phyloP scores from a whole-genome alignment of 2,329 filamentous ascomycete genomes.

The Alternaria solani region DNA sequence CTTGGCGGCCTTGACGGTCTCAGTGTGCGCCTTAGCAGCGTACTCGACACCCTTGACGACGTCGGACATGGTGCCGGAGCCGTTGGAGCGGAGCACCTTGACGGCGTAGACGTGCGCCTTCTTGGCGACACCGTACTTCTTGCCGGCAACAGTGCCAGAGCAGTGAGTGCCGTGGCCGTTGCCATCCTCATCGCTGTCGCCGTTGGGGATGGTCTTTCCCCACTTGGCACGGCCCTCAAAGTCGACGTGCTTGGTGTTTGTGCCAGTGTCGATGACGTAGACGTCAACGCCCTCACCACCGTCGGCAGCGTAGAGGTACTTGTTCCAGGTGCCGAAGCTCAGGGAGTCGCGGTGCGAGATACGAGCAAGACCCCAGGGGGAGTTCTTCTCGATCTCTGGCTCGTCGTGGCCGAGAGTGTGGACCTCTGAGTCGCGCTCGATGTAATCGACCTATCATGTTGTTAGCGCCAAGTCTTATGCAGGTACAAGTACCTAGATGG shows the following conservation, averaged over 20 bases:
- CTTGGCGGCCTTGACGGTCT: slow-evolving; percentile 81
- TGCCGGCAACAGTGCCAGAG: slow-evolving; percentile 96
- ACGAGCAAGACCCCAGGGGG: slow-evolving; percentile 98
- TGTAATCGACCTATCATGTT: slow-evolving; percentile 80
- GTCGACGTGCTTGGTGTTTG: slow-evolving; percentile 92
- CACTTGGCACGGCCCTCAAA: slow-evolving; percentile 95
- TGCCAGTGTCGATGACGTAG: slow-evolving; percentile 98
- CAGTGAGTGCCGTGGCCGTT: slow-evolving; percentile 99
- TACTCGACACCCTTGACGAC: slow-evolving; percentile 98
- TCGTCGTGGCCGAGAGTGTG: slow-evolving; percentile 71
- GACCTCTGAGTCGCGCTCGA: slow-evolving; percentile 93
- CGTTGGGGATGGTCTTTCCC: slow-evolving; percentile 93
- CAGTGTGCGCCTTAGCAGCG: slow-evolving; percentile 80
- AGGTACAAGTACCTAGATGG: slow-evolving; percentile 20
- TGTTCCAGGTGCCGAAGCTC: slow-evolving; percentile 94
- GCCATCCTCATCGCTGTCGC: slow-evolving; percentile 88
- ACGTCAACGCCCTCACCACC: slow-evolving; percentile 98
- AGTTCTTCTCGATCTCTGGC: slow-evolving; percentile 80
- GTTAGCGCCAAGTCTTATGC: slow-evolving; percentile 38
- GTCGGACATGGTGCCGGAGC: slow-evolving; percentile 97
- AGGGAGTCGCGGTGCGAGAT: slow-evolving; percentile 92
- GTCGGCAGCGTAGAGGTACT: slow-evolving; percentile 90
- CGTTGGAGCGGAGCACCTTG: slow-evolving; percentile 97
- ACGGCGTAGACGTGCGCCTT: slow-evolving; percentile 96
- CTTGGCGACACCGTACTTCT: slow-evolving; percentile 99